A percentile compares a stretch with the other conserved stretches of the same genome.
Evolutionary conservation across 202 grass and related monocot genomes (phyloP).

Genomic region (Schoenoplectus tabernaemontani): DNA sequence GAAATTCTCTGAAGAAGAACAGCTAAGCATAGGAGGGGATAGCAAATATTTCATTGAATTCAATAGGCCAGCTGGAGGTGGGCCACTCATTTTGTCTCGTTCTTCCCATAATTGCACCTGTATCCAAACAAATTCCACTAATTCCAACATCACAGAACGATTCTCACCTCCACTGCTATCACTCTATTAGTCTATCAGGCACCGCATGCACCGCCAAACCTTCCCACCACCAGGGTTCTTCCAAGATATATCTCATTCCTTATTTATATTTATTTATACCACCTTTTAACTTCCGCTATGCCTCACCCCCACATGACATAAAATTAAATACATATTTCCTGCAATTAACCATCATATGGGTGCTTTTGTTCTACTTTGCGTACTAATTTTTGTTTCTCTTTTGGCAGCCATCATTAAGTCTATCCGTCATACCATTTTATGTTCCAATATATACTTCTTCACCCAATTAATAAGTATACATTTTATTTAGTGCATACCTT

Average conservation of each 20-base stretch:
- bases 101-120: neutral
- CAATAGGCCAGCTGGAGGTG: neutral
- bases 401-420: neutral
- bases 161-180: neutral
- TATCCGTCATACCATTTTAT: neutral
- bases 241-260: neutral
- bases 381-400: neutral
- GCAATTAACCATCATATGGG: neutral
- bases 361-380: neutral
- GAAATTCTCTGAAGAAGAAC: neutral
- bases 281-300: neutral
- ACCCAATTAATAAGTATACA: neutral
- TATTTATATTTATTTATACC: neutral
- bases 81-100: conserved; percentile 17
- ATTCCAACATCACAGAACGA: neutral
- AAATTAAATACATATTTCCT: neutral
- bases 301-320: neutral
- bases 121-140: conserved; percentile 9
- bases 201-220: neutral
- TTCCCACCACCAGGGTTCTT: neutral
- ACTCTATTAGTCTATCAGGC: neutral
- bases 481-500: neutral
- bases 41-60: neutral
- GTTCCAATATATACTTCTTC: neutral
- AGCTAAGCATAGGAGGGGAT: conserved; percentile 10